These are phyloP conservation scores for Cladophialophora immunda DNA, from an alignment of 2,329 filamentous ascomycete species.

Conservation along the genomic window DNA sequence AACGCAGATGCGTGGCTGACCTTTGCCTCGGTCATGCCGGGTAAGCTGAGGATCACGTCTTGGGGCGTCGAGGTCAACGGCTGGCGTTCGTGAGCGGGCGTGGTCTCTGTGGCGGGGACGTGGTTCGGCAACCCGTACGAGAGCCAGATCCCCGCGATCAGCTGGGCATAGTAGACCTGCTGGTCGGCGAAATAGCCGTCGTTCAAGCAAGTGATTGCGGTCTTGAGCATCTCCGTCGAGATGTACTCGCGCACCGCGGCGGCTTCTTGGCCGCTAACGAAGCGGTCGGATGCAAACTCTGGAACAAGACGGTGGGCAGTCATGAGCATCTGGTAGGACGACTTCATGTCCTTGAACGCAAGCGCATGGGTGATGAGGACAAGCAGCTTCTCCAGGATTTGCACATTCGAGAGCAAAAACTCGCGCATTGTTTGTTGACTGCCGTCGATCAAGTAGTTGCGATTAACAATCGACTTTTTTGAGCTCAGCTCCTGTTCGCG, in stretches of 20 bases:
- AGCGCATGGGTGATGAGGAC: conserved; percentile 92
- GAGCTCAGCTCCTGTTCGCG: conserved; percentile 62
- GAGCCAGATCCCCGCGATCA: conserved; percentile 86
- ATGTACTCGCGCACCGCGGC: conserved; percentile 86
- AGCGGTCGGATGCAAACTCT: conserved; percentile 65
- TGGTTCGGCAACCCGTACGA: conserved; percentile 66
- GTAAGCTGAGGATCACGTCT: conserved; percentile 79
- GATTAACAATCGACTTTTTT: conserved; percentile 39
- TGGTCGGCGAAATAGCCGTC: conserved; percentile 97
- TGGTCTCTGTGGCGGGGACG: conserved; percentile 34
- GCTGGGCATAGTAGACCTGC: conserved; percentile 86
- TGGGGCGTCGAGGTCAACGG: conserved; percentile 74
- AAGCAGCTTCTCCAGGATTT: conserved; percentile 85
- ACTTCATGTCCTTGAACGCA: conserved; percentile 86
- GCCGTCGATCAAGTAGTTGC: conserved; percentile 42
- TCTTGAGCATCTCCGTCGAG: conserved; percentile 85
- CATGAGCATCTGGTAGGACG: conserved; percentile 83
- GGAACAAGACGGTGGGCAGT: conserved; percentile 87
- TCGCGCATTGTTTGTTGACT: conserved; percentile 67
- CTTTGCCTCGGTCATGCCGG: conserved; percentile 74
- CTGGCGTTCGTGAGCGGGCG: conserved; percentile 35
- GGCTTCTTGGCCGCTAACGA: conserved; percentile 58
- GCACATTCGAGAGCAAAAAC: conserved; percentile 80
- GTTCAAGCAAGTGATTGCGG: conserved; percentile 87
- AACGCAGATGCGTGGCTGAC: conserved; percentile 72